phyloP scores from a whole-genome alignment of 495 filamentous ascomycete species.

The Gamarada debralockiae region DNA sequence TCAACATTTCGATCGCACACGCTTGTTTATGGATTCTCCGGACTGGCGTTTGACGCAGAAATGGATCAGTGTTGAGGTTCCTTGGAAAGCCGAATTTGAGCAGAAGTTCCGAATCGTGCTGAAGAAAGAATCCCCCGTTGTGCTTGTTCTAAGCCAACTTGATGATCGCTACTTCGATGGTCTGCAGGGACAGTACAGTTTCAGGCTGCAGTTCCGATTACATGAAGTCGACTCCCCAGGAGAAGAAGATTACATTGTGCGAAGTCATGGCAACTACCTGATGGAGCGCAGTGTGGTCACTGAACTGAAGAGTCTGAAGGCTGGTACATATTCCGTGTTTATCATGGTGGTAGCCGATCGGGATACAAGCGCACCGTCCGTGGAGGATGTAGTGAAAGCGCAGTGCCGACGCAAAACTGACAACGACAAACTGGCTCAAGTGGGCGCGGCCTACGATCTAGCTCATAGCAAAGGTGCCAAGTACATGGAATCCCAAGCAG shows the following conservation, averaged over 20 bases:
- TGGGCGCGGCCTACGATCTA: constrained; percentile 78
- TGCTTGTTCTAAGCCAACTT: constrained; percentile 77
- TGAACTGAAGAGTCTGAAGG: constrained; percentile 52
- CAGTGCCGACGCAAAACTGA: constrained; percentile 48
- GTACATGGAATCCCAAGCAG: constrained; percentile 11
- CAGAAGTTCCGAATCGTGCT: constrained; percentile 78
- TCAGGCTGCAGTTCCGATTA: constrained; percentile 75
- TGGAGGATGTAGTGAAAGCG: constrained; percentile 61
- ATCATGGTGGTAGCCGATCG: constrained; percentile 11
- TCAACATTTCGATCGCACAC: constrained; percentile 78
- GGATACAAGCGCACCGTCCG: constrained; percentile 41
- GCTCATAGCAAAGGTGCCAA: constrained; percentile 62
- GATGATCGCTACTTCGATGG: constrained; percentile 85
- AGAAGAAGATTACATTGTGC: constrained; percentile 80
- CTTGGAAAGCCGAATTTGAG: constrained; percentile 82
- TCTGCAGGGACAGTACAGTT: constrained; percentile 75
- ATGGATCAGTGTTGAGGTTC: constrained; percentile 82
- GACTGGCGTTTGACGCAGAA: constrained; percentile 80
- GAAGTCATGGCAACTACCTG: constrained; percentile 56
- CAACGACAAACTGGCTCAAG: constrained; percentile 69
- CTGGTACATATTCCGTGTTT: constrained; percentile 32
- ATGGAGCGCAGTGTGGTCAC: constrained; percentile 70
- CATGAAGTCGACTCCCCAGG: constrained; percentile 65
- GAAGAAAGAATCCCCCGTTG: constrained; percentile 63
- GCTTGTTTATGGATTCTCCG: constrained; percentile 74